Percentiles rank a stretch among this genome's conserved stretches.
Evolutionary conservation across 352 stramenopile species (phyloP).

Genomic region (Salisapilia sapeloensis): DNA sequence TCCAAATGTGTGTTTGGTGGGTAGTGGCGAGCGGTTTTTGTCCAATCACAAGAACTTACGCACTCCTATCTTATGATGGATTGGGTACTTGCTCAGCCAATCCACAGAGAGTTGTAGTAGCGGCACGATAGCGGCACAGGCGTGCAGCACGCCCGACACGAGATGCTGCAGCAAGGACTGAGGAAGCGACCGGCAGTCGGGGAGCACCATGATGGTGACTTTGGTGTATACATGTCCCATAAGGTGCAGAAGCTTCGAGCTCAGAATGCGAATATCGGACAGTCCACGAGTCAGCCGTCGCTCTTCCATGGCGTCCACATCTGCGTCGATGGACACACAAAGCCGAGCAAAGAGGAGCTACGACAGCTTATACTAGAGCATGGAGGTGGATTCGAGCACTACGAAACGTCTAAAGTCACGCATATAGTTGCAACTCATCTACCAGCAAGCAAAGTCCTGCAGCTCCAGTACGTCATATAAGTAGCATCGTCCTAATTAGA

Average conservation of each 20-base stretch:
- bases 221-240: slow-evolving; percentile 82
- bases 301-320: slow-evolving; percentile 70
- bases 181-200: slow-evolving; percentile 31
- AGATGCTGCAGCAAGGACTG: neutral
- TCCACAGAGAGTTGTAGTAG: neutral
- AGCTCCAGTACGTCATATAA: slow-evolving; percentile 40
- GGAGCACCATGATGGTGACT: slow-evolving; percentile 78
- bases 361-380: slow-evolving; percentile 55
- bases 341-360: slow-evolving; percentile 73
- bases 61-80: no score
- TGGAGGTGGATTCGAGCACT: slow-evolving; percentile 79
- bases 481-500: neutral
- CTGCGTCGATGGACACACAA: slow-evolving; percentile 79
- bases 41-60: no score
- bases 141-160: slow-evolving; percentile 1
- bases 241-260: slow-evolving; percentile 81
- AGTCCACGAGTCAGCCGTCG: neutral
- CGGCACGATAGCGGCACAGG: slow-evolving; percentile 4
- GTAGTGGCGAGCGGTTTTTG: no score
- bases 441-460: slow-evolving; percentile 65
- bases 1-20: no score
- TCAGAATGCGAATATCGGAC: slow-evolving; percentile 33
- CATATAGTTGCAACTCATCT: slow-evolving; percentile 80
- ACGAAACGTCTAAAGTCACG: slow-evolving; percentile 71
- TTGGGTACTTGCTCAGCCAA: no score